Conservation (phyloP, 2,329 filamentous ascomycete genomes). For the Gyromitra esculenta region DNA sequence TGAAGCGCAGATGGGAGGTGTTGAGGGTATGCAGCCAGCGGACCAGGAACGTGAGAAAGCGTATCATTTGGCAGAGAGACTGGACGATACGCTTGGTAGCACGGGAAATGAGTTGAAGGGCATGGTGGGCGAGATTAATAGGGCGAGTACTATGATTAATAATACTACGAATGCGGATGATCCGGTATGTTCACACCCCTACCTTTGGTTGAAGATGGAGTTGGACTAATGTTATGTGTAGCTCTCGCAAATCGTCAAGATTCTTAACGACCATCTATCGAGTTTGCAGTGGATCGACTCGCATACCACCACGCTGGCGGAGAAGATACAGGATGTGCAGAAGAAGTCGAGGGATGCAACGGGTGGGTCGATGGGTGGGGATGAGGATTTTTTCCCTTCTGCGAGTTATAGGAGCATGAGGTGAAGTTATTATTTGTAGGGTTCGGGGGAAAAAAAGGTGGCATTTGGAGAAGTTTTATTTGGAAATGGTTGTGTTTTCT, state of each 20-base stretch:
- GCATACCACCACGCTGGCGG: conserved; percentile 55
- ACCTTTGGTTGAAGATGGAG: conserved; percentile 18
- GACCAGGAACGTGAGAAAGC: conserved; percentile 96
- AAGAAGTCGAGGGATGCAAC: conserved; percentile 50
- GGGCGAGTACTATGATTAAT: conserved; percentile 85
- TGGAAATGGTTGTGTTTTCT: conserved; percentile 12
- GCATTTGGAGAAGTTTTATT: conserved; percentile 7
- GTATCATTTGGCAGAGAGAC: conserved; percentile 93
- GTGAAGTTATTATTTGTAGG: conserved; percentile 12
- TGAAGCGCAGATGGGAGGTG: conserved; percentile 76
- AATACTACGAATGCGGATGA: conserved; percentile 90
- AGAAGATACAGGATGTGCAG: conserved; percentile 55
- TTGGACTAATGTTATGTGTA: conserved; percentile 1
- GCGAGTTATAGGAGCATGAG: conserved; percentile 50
- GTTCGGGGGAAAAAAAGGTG: background rate
- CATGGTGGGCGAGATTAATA: conserved; percentile 99
- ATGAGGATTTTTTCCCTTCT: conserved; percentile 53
- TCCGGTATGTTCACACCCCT: conserved; percentile 71
- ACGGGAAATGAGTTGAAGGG: conserved; percentile 91
- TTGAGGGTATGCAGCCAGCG: conserved; percentile 81
- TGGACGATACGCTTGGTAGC: conserved; percentile 88
- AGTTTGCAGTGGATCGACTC: conserved; percentile 56
- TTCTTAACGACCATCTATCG: conserved; percentile 55
- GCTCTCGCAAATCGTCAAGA: conserved; percentile 56
- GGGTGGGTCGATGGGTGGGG: conserved; percentile 41